These are phyloP conservation scores for Penicillium steckii DNA, from an alignment of 495 filamentous ascomycete species.

Conservation along the genomic window DNA sequence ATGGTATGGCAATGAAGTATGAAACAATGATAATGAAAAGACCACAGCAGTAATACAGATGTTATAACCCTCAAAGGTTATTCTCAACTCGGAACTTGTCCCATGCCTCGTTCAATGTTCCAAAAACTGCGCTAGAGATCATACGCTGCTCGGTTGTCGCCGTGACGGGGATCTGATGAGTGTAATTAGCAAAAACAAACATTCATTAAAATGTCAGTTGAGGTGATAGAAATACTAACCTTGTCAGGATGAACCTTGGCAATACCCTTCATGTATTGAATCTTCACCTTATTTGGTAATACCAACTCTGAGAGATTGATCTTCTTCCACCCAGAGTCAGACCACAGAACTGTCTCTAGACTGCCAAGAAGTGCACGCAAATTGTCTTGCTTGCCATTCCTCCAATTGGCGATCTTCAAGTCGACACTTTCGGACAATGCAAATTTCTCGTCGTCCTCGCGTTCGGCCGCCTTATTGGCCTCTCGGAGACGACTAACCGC, in stretches of 20 bases:
- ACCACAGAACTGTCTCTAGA: constrained; percentile 87
- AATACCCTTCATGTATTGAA: constrained; percentile 98
- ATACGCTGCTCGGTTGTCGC: constrained; percentile 94
- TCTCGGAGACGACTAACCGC: constrained; percentile 77
- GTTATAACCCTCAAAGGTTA: constrained; percentile 32
- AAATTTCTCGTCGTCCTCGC: constrained; percentile 87
- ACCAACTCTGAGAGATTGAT: constrained; percentile 90
- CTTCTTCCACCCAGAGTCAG: constrained; percentile 93
- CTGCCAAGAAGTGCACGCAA: constrained; percentile 84
- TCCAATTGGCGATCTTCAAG: constrained; percentile 72
- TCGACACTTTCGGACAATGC: constrained; percentile 83
- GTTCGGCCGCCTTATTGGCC: constrained; percentile 80
- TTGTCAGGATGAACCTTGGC: constrained; percentile 98
- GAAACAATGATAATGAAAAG: constrained; percentile 1
- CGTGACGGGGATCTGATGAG: constrained; percentile 69
- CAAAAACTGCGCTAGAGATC: constrained; percentile 89
- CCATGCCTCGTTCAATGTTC: constrained; percentile 94
- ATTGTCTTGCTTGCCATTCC: constrained; percentile 87
- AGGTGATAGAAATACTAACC: constrained; percentile 53
- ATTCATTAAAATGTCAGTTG: background rate
- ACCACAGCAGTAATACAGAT: background rate
- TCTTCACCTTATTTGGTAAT: constrained; percentile 88
- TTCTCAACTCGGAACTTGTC: constrained; percentile 97
- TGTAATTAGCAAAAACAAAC: constrained; percentile 1
- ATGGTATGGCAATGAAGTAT: constrained; percentile 4